These are phyloP conservation scores for Gymnopilus dilepis DNA, from an alignment of 768 basidiomycete species.

Conservation along the genomic window DNA sequence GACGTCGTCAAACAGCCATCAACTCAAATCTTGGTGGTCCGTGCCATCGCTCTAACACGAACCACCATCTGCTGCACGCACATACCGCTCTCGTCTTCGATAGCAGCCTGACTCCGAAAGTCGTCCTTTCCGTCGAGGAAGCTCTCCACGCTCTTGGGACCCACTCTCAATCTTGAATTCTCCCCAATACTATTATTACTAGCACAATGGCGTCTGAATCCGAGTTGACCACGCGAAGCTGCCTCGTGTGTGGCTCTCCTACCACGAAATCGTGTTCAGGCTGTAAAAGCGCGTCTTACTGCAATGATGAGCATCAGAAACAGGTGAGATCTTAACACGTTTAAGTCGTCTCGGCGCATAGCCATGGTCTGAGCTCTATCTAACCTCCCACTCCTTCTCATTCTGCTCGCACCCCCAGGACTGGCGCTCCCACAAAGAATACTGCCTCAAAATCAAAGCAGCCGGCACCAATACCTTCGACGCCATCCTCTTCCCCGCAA, in stretches of 20 bases:
- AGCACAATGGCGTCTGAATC: too few species aligned
- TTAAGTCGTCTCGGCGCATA: too few species aligned
- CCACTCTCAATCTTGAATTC: too few species aligned
- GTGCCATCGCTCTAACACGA: too few species aligned
- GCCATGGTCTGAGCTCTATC: not conserved
- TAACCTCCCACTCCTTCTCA: not conserved
- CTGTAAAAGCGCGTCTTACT: slow-evolving; percentile 10
- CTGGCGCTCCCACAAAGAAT: slow-evolving; percentile 11
- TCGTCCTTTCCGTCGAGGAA: too few species aligned
- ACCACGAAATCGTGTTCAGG: slow-evolving; percentile 5
- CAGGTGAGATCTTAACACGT: not conserved
- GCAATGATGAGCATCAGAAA: slow-evolving; percentile 11
- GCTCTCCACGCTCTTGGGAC: too few species aligned
- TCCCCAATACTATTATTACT: too few species aligned
- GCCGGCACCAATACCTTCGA: slow-evolving; percentile 3
- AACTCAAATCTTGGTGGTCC: too few species aligned
- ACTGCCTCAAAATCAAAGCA: slow-evolving; percentile 7
- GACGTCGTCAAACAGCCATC: too few species aligned
- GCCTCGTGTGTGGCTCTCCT: slow-evolving; percentile 7
- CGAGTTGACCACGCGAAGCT: not conserved
- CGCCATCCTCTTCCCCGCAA: slow-evolving; percentile 10
- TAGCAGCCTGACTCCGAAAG: too few species aligned
- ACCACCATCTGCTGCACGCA: too few species aligned
- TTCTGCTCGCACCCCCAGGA: slow-evolving; percentile 3
- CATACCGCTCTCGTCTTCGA: too few species aligned